These are phyloP conservation scores for Hygrophila difformis DNA, from an alignment of 257 asterid genomes.

Conservation along the genomic window DNA sequence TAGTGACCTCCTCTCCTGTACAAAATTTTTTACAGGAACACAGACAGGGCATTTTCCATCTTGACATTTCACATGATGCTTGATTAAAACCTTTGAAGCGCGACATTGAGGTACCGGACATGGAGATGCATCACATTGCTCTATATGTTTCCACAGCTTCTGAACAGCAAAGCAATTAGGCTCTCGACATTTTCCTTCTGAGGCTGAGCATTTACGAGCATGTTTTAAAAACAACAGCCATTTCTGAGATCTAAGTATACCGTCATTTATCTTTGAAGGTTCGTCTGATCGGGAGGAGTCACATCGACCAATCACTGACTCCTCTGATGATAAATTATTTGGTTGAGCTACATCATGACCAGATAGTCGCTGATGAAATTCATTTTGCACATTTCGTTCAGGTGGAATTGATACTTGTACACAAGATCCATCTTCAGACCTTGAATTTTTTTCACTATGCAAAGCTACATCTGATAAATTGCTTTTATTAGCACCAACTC, in stretches of 20 bases:
- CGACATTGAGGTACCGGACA: constrained; percentile 66
- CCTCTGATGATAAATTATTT: constrained; percentile 61
- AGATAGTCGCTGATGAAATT: constrained; percentile 46
- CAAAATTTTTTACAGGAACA: constrained; percentile 56
- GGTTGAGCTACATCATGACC: constrained; percentile 61
- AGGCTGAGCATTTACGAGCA: constrained; percentile 78
- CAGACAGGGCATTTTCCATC: constrained; percentile 75
- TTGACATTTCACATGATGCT: constrained; percentile 54
- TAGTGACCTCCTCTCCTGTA: constrained; percentile 42
- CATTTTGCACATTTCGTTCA: constrained; percentile 42
- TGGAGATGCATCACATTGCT: constrained; percentile 34
- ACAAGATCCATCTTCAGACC: constrained; percentile 48
- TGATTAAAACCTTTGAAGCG: constrained; percentile 39
- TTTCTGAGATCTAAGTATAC: constrained; percentile 38
- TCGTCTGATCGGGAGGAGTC: constrained; percentile 37
- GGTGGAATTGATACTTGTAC: constrained; percentile 30
- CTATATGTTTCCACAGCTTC: constrained; percentile 61
- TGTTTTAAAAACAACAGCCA: constrained; percentile 85
- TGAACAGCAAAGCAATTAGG: constrained; percentile 54
- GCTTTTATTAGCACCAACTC: constrained; percentile 40
- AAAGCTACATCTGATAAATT: constrained; percentile 38
- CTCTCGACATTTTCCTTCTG: constrained; percentile 80
- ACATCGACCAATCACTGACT: constrained; percentile 47
- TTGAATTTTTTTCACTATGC: constrained; percentile 44
- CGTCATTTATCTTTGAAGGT: constrained; percentile 31